phyloP scores from a whole-genome alignment of 106 monocot species.

The Phalaenopsis aphrodite region DNA sequence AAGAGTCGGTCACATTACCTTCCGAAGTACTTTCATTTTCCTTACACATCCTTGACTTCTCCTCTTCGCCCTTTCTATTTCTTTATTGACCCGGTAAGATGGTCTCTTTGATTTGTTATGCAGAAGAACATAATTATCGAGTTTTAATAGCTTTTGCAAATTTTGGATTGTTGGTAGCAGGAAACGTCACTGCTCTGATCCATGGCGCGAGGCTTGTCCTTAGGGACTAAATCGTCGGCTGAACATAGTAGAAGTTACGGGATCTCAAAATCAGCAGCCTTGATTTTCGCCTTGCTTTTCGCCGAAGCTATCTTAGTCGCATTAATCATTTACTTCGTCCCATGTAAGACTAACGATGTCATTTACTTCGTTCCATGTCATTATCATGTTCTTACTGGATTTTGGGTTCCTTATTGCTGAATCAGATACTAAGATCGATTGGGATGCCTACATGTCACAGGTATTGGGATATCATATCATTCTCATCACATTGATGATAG shows the following conservation, averaged over 20 bases:
- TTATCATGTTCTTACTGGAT: not conserved
- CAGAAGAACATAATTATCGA: not conserved
- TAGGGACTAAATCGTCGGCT: not conserved
- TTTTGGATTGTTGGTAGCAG: not conserved
- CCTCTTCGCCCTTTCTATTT: not conserved
- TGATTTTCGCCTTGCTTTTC: slow-evolving; percentile 34
- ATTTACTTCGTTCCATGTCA: not conserved
- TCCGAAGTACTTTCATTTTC: too few relatives aligned
- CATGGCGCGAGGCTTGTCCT: not conserved
- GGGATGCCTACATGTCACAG: slow-evolving; percentile 99
- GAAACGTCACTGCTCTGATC: not conserved
- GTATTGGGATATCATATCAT: slow-evolving; percentile 18
- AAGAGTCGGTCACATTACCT: too few relatives aligned
- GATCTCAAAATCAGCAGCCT: slow-evolving; percentile 13
- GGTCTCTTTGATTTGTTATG: not conserved
- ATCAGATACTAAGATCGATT: slow-evolving; percentile 99
- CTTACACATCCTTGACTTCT: too few relatives aligned
- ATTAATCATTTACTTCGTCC: slow-evolving; percentile 78
- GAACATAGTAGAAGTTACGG: not conserved
- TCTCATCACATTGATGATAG: not conserved
- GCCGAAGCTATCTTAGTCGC: slow-evolving; percentile 59
- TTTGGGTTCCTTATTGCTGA: not conserved
- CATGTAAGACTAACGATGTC: slow-evolving; percentile 42
- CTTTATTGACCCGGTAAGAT: not conserved
- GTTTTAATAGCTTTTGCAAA: not conserved